A percentile compares a stretch with the other conserved stretches of the same genome.
Conservation (phyloP, 495 filamentous ascomycete genomes). For the Hypomontagnella monticulosa region DNA sequence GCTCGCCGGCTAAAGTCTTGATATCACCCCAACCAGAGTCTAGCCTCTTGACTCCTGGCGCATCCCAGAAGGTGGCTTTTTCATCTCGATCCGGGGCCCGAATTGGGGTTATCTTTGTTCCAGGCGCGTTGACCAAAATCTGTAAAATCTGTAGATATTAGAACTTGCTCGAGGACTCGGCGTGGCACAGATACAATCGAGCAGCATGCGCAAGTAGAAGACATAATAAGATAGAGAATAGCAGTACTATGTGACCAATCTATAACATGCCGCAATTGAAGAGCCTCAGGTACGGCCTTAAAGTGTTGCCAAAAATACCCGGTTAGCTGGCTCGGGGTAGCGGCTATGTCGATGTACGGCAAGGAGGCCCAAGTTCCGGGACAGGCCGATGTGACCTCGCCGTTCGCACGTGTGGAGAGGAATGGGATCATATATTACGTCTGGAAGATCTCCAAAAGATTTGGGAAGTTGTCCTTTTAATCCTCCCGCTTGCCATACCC, state of each 20-base stretch:
- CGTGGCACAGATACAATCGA: background rate
- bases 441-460: background rate
- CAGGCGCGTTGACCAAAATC: background rate
- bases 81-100: conserved; percentile 3
- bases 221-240: background rate
- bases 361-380: conserved; percentile 40
- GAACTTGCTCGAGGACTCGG: no score
- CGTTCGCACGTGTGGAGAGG: conserved; percentile 10
- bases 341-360: conserved; percentile 38
- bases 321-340: conserved; percentile 36
- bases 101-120: background rate
- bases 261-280: background rate
- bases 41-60: conserved; percentile 18
- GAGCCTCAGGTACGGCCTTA: conserved; percentile 14
- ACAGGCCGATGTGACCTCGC: conserved; percentile 33
- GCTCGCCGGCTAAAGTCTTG: conserved; percentile 38
- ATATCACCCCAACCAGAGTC: conserved; percentile 31
- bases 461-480: background rate
- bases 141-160: background rate
- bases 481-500: background rate
- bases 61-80: conserved; percentile 4
- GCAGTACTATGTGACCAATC: background rate
- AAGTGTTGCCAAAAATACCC: conserved; percentile 31
- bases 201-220: background rate
- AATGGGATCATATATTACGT: conserved; percentile 29